Evolutionary conservation across 2,329 filamentous ascomycete species (phyloP).

Genomic region (Aspergillus eucalypticola): DNA sequence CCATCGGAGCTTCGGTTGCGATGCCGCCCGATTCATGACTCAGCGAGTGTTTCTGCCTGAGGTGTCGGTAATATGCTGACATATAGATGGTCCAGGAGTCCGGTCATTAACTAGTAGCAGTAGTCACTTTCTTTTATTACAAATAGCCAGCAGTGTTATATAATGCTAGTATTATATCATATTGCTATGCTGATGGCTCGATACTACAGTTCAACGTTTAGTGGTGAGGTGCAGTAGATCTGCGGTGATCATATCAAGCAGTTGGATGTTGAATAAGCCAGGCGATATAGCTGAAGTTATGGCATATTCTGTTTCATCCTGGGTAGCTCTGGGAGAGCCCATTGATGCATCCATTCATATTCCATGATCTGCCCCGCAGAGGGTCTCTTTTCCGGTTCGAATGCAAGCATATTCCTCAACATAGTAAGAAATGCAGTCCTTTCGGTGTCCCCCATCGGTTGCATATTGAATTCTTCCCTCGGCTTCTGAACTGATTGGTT

Average conservation of each 20-base stretch:
- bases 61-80: neutral
- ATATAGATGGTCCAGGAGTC: too few relatives aligned
- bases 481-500: neutral
- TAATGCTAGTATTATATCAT: too few relatives aligned
- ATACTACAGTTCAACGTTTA: too few relatives aligned
- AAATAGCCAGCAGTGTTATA: too few relatives aligned
- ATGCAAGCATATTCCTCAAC: neutral
- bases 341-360: constrained; percentile 4
- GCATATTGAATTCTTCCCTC: neutral
- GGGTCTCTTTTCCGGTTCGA: neutral
- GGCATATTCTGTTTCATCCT: too few relatives aligned
- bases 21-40: constrained; percentile 5
- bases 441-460: neutral
- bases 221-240: too few relatives aligned
- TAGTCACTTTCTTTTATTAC: too few relatives aligned
- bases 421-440: neutral
- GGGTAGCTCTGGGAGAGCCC: constrained; percentile 16
- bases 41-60: neutral
- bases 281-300: too few relatives aligned
- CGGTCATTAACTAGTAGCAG: too few relatives aligned
- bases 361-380: neutral
- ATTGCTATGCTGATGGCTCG: too few relatives aligned
- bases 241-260: too few relatives aligned
- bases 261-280: too few relatives aligned
- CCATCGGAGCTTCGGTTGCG: constrained; percentile 7